phyloP scores from a whole-genome alignment of 495 filamentous ascomycete genomes.

The Cudoniella acicularis region DNA sequence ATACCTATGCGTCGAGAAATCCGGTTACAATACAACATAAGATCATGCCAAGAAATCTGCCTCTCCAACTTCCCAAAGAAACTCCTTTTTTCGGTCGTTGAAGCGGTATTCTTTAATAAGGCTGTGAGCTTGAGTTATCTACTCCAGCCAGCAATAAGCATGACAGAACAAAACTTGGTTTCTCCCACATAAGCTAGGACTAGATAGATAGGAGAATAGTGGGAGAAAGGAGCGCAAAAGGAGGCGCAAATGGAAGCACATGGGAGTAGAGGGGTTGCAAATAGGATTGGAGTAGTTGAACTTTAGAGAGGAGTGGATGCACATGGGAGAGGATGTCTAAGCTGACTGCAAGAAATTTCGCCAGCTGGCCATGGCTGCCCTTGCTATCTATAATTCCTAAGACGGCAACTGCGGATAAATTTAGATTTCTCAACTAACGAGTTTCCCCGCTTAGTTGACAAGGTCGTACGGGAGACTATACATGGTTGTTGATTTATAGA shows the following conservation, averaged over 20 bases:
- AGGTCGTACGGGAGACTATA: neutral
- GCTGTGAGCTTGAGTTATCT: neutral
- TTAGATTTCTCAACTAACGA: neutral
- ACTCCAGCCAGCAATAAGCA: neutral
- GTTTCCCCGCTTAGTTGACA: neutral
- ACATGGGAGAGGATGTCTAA: neutral
- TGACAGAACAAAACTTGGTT: neutral
- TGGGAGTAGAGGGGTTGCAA: neutral
- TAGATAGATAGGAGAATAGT: neutral
- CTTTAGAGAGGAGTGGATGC: neutral
- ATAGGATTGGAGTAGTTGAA: neutral
- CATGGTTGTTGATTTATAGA: neutral
- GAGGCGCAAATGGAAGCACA: neutral
- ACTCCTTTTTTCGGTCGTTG: neutral
- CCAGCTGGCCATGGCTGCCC: neutral
- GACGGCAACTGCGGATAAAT: neutral
- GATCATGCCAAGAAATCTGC: neutral
- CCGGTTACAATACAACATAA: neutral
- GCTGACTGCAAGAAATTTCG: neutral
- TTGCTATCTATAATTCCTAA: neutral
- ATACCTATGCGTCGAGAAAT: neutral
- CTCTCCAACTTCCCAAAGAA: neutral
- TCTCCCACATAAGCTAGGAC: neutral
- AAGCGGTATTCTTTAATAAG: too few relatives aligned
- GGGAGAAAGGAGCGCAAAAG: neutral